Percentiles rank a stretch among this genome's conserved stretches.
Conservation (phyloP, 352 stramenopile genomes). For the Phytopythium montanum region DNA sequence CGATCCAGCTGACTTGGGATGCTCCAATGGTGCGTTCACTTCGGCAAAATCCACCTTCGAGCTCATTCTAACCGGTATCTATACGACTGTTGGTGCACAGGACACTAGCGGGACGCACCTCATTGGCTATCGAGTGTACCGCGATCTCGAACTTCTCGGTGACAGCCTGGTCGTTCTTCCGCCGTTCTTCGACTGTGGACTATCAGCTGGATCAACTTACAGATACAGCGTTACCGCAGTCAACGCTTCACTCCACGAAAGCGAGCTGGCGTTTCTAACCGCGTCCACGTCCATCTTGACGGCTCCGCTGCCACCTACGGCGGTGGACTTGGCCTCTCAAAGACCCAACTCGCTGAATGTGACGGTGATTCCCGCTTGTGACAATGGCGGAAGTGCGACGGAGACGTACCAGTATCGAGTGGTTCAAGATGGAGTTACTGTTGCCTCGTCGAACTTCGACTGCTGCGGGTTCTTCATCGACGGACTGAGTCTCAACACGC, state of each 20-base stretch:
- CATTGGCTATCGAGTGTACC: conserved; percentile 55
- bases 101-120: conserved; percentile 33
- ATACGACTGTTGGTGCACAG: conserved; percentile 9
- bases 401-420: conserved; percentile 38
- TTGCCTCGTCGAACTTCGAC: conserved; percentile 24
- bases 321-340: conserved; percentile 14
- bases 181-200: conserved; percentile 44
- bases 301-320: conserved; percentile 16
- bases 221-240: conserved; percentile 46
- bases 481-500: conserved; percentile 13
- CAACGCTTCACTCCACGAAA: conserved; percentile 29
- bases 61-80: not conserved
- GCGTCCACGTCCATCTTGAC: conserved; percentile 28
- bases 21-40: conserved; percentile 25
- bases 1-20: conserved; percentile 37
- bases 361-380: conserved; percentile 26
- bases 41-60: not conserved
- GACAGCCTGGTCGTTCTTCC: conserved; percentile 18
- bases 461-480: conserved; percentile 42
- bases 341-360: conserved; percentile 33
- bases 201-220: conserved; percentile 33
- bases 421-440: not conserved
- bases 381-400: conserved; percentile 25
- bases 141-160: conserved; percentile 42
- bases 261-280: conserved; percentile 22